Percentiles rank a stretch among this genome's conserved stretches.
Evolutionary conservation across 169 alveolate genomes (phyloP).

Genomic region (Cryptosporidium canis): DNA sequence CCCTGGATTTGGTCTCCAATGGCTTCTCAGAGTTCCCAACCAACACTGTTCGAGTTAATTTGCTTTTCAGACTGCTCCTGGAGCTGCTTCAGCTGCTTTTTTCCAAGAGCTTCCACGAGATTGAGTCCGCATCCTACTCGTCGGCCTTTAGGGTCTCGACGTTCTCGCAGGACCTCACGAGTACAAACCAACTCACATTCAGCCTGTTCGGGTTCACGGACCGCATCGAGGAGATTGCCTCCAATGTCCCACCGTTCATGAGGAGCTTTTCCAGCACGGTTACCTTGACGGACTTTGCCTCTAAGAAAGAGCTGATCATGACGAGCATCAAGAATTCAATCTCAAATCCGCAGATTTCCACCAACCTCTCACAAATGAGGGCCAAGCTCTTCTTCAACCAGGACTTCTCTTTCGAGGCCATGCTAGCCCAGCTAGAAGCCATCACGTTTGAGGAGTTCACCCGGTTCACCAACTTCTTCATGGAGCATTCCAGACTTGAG

Average conservation of each 20-base stretch:
- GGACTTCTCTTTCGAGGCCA: not conserved
- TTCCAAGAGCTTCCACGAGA: not conserved
- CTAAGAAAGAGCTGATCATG: not conserved
- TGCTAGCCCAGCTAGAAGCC: not conserved
- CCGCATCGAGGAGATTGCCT: not conserved
- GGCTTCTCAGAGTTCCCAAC: not conserved
- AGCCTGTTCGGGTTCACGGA: slow-evolving; percentile 10
- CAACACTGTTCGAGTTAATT: not conserved
- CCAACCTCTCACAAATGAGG: not conserved
- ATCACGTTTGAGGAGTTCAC: slow-evolving; percentile 3
- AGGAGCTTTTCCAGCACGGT: not conserved
- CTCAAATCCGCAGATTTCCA: not conserved
- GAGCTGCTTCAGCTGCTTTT: not conserved
- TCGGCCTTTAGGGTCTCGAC: not conserved
- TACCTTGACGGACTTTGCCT: not conserved
- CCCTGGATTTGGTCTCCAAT: not conserved
- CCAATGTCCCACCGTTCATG: not conserved
- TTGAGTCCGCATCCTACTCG: not conserved
- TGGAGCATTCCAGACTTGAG: not conserved
- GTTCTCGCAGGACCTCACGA: not conserved
- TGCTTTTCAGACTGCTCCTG: not conserved
- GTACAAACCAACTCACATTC: not conserved
- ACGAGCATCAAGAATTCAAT: not conserved
- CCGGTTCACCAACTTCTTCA: not conserved
- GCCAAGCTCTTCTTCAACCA: not conserved